A percentile compares a stretch with the other conserved stretches of the same genome.
Evolutionary conservation across 2,329 filamentous ascomycete genomes (phyloP).

Genomic region (Talaromyces marneffei): DNA sequence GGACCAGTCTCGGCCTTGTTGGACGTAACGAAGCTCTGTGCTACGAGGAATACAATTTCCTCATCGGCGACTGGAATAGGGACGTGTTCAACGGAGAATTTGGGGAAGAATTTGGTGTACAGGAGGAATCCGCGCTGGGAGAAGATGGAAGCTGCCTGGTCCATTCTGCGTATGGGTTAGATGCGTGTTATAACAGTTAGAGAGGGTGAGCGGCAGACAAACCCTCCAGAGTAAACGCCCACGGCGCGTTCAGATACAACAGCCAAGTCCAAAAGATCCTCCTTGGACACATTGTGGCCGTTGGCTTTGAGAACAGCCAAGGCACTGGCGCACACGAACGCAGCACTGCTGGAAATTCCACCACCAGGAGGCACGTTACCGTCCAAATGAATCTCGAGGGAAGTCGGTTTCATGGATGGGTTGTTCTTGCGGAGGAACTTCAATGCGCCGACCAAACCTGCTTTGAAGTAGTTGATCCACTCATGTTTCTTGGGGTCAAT

Average conservation of each 20-base stretch:
- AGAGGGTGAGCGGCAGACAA: no score
- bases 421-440: slow-evolving; percentile 66
- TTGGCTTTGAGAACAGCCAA: slow-evolving; percentile 84
- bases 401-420: slow-evolving; percentile 59
- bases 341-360: slow-evolving; percentile 87
- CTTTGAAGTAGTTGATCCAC: slow-evolving; percentile 99
- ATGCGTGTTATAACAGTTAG: not conserved
- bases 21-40: slow-evolving; percentile 86
- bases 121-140: slow-evolving; percentile 78
- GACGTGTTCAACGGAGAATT: slow-evolving; percentile 68
- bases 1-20: slow-evolving; percentile 94
- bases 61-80: slow-evolving; percentile 74
- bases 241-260: slow-evolving; percentile 92
- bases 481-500: slow-evolving; percentile 83
- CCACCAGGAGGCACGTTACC: slow-evolving; percentile 88
- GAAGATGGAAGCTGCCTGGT: slow-evolving; percentile 94
- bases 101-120: slow-evolving; percentile 82
- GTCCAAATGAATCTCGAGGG: slow-evolving; percentile 85
- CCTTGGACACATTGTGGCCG: slow-evolving; percentile 79
- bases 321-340: slow-evolving; percentile 85
- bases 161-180: slow-evolving; percentile 61
- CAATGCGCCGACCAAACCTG: slow-evolving; percentile 75
- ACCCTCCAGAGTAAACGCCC: slow-evolving; percentile 94
- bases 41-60: slow-evolving; percentile 85
- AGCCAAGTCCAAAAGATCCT: slow-evolving; percentile 82